These are phyloP conservation scores for Agrostemma githago DNA, from an alignment of 148 eudicot species.

Conservation along the genomic window DNA sequence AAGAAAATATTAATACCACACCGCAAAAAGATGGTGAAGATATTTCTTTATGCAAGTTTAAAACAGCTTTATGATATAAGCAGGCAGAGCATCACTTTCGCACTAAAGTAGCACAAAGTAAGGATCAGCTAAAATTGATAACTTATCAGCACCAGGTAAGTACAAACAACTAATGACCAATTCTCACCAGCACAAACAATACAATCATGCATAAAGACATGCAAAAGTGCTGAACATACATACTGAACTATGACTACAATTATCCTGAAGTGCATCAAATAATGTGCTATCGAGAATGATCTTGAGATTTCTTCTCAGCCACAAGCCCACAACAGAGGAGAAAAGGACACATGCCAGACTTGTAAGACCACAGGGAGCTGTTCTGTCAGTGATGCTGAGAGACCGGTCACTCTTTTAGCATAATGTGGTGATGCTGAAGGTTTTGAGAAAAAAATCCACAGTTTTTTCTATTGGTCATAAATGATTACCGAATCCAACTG, in stretches of 20 bases:
- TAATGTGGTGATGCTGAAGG: not conserved
- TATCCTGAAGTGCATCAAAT: not conserved
- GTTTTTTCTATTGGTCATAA: not conserved
- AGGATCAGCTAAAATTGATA: not conserved
- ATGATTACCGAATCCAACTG: not conserved
- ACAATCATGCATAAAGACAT: not conserved
- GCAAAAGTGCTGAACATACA: not conserved
- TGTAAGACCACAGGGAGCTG: not conserved
- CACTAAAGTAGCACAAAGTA: not conserved
- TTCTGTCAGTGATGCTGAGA: not conserved
- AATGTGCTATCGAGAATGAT: not conserved
- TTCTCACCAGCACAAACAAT: not conserved
- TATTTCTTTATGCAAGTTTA: not conserved
- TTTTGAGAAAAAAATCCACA: not conserved
- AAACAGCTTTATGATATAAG: not conserved
- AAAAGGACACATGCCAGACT: not conserved
- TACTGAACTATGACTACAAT: not conserved
- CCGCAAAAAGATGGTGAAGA: not conserved
- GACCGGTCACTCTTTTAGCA: not conserved
- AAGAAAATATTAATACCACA: not conserved
- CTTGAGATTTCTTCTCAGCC: not conserved
- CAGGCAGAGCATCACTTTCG: not conserved
- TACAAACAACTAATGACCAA: not conserved
- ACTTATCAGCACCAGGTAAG: not conserved
- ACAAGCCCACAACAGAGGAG: not conserved